Conservation (phyloP, 306 rosid species). For the cucumber (Cucumis sativus) region DNA sequence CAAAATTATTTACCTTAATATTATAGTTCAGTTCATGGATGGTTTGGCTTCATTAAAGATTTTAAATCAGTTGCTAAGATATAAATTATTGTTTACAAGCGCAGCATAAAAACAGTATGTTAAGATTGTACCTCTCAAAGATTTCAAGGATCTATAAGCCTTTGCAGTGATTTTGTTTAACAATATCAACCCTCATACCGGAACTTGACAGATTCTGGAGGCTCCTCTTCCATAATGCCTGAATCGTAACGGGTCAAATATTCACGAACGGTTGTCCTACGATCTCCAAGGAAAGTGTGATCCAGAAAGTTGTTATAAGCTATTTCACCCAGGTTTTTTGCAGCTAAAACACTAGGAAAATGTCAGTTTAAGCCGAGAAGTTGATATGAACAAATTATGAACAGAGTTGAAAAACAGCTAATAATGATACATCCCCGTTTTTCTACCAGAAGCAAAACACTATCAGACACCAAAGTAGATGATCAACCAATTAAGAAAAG, state of each 20-base stretch:
- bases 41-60: not conserved
- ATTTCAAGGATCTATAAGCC: not conserved
- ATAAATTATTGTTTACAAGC: not conserved
- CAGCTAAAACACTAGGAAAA: slow-evolving; percentile 62
- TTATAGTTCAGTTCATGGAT: not conserved
- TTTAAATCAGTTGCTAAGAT: not conserved
- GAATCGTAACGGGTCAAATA: slow-evolving; percentile 60
- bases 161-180: not conserved
- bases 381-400: not conserved
- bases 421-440: not conserved
- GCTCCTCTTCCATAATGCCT: slow-evolving; percentile 93
- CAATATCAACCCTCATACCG: slow-evolving; percentile 61
- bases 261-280: slow-evolving; percentile 63
- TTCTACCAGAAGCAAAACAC: not conserved
- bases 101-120: not conserved
- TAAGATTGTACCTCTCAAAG: not conserved
- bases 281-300: slow-evolving; percentile 89
- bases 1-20: not conserved
- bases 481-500: not conserved
- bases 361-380: slow-evolving; percentile 8
- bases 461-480: not conserved
- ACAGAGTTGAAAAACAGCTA: not conserved
- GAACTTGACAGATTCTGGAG: slow-evolving; percentile 67
- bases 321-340: slow-evolving; percentile 45
- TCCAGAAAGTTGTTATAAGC: slow-evolving; percentile 74